phyloP scores from a whole-genome alignment of 164 flowering plant genomes.

The Tetrastigma voinierianum region DNA sequence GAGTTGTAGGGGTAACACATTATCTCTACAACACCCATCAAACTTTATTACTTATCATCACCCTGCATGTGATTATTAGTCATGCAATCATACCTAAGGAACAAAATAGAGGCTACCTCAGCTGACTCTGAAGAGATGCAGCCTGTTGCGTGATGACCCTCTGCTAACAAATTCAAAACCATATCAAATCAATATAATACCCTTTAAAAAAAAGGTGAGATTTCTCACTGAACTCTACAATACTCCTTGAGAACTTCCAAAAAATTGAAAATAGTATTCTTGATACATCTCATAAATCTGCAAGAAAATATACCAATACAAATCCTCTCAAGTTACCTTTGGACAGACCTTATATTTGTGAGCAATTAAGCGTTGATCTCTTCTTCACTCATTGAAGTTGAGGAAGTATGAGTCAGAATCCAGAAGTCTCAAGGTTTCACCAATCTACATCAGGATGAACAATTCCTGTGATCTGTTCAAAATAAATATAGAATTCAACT shows the following conservation, averaged over 20 bases:
- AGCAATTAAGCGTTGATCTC: slow-evolving; percentile 92
- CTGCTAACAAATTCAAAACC: slow-evolving; percentile 28
- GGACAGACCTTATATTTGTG: slow-evolving; percentile 72
- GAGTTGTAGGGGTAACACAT: neutral
- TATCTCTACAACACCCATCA: neutral
- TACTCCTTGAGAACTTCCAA: neutral
- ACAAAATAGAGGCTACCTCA: slow-evolving; percentile 35
- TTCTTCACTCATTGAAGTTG: slow-evolving; percentile 88
- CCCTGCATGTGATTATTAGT: neutral
- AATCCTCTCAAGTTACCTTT: slow-evolving; percentile 33
- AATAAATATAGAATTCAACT: too few species aligned
- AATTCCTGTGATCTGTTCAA: too few species aligned
- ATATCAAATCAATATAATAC: neutral
- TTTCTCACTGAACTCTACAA: neutral
- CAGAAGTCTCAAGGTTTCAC: slow-evolving; percentile 73
- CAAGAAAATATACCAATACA: too few species aligned
- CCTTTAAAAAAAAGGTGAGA: neutral
- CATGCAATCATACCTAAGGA: neutral
- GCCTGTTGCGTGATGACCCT: slow-evolving; percentile 32
- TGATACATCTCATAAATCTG: too few species aligned
- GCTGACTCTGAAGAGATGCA: slow-evolving; percentile 34
- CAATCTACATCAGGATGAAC: slow-evolving; percentile 54
- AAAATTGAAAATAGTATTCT: too few species aligned
- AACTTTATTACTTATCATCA: neutral
- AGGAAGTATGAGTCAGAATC: slow-evolving; percentile 60